Base-by-base conservation (phyloP, 2,329 filamentous ascomycete genomes). In the Plectosphaerella cucumerina region DNA sequence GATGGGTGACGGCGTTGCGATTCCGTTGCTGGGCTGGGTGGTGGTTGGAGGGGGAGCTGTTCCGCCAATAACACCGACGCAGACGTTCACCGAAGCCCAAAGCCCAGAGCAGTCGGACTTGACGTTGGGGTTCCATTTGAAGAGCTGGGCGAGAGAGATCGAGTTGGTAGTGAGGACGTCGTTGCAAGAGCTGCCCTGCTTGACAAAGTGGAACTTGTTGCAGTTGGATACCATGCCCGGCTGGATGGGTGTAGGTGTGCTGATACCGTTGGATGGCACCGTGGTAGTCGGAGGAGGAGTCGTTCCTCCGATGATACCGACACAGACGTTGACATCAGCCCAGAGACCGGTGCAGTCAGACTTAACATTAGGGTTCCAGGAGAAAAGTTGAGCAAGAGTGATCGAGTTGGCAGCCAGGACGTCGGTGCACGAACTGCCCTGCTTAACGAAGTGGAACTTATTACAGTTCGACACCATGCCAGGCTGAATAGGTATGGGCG, bases 401-500 rank as follows among this genome's bases (percentile, higher is more conserved):
- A 53, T 51, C 22, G 35, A 26, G 21, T 42, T 47, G 5, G 48
- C 47, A 0, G 50, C 31, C 8, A 60, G 57, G 15, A 69, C 64
- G 0, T 43, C 50, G 9, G 31, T 45, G 42, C 65, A 69, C 10
- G 42, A 50, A 9, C 64, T 60, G 1, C 56, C 60, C 0, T 14
- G 42, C 9, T 55, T 37, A 0, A 66, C 53, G 3, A 54, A 45
- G 47, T 65, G 53, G 45, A 66, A 68, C 34, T 54, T 60, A 11
- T 64, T 57, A 21, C 65, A 67, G 49, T 62, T 63, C 8, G 49
- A 45, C 9, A 58, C 53, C 55, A 67, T 65, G 37, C 59, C 59
- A 1, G 58, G 48, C 46, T 66, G 62, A 5, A 50, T 61, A 2
- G 65, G 62, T 14, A 55, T 54, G 1, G 66, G 65, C 4, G 63